Conservation (phyloP, 2,329 filamentous ascomycete genomes). For the Cladosporium sp. region DNA sequence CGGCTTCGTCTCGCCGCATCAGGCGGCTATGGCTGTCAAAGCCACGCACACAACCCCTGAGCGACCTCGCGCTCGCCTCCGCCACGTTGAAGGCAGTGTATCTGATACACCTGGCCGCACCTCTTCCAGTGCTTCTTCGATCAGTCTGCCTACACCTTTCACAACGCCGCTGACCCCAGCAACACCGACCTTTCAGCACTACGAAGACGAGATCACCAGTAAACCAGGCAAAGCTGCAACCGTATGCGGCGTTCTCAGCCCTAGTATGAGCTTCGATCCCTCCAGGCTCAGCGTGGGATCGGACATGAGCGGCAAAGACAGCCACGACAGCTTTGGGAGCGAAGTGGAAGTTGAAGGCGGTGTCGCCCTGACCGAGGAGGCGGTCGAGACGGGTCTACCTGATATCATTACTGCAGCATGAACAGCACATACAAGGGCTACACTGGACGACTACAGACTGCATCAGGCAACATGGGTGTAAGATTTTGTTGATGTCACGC, state of each 20-base stretch:
- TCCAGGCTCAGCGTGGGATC: neutral
- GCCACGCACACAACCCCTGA: conserved; percentile 5
- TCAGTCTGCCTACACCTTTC: conserved; percentile 33
- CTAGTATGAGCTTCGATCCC: conserved; percentile 19
- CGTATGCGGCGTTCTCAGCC: conserved; percentile 20
- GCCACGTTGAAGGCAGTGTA: conserved; percentile 21
- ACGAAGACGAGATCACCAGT: conserved; percentile 22
- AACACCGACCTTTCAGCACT: conserved; percentile 21
- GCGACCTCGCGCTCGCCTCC: conserved; percentile 19
- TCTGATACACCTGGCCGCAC: conserved; percentile 29
- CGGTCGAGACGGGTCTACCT: conserved; percentile 48
- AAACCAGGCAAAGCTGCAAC: conserved; percentile 25
- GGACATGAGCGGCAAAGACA: conserved; percentile 17
- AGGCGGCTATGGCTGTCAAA: neutral
- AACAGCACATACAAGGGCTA: neutral
- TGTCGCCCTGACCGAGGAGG: conserved; percentile 59
- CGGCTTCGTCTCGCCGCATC: conserved; percentile 22
- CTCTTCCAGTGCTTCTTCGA: conserved; percentile 33
- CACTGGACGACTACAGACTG: neutral
- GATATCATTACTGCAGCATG: conserved; percentile 28
- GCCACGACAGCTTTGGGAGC: conserved; percentile 30
- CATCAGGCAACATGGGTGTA: neutral
- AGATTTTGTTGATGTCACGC: neutral
- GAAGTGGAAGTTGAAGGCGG: conserved; percentile 53
- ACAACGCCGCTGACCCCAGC: conserved; percentile 24